A percentile compares a stretch with the other conserved stretches of the same genome.
phyloP scores from a whole-genome alignment of 768 basidiomycete genomes.

The Nidula microcarpa region DNA sequence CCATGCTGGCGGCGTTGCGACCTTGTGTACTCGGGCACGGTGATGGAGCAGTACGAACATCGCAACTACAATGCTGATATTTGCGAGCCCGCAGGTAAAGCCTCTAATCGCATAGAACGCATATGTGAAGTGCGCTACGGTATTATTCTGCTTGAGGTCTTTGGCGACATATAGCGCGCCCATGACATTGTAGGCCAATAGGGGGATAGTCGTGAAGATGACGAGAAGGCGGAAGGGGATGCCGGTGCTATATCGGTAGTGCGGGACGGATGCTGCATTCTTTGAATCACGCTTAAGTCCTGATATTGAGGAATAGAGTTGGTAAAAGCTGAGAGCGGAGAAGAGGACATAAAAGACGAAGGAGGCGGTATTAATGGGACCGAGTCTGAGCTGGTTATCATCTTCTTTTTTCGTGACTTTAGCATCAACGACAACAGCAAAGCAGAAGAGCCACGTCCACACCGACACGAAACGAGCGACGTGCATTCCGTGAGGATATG shows the following conservation, averaged over 20 bases:
- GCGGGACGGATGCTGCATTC: not conserved
- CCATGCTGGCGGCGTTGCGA: not conserved
- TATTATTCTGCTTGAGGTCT: not conserved
- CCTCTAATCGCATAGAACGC: not conserved
- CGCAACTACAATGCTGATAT: not conserved
- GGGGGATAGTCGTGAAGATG: not conserved
- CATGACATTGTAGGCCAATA: not conserved
- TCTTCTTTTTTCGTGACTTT: too few relatives aligned
- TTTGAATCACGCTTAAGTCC: not conserved
- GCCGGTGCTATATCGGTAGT: not conserved
- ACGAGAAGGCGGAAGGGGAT: not conserved
- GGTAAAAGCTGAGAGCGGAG: too few relatives aligned
- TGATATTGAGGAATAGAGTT: not conserved
- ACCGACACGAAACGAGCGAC: too few relatives aligned
- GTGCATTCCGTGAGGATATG: too few relatives aligned
- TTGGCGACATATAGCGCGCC: not conserved
- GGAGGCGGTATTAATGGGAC: too few relatives aligned
- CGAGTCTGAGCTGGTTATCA: too few relatives aligned
- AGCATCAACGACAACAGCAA: too few relatives aligned
- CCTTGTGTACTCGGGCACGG: not conserved
- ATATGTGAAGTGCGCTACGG: not conserved
- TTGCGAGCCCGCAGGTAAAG: too few relatives aligned
- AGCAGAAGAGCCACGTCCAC: too few relatives aligned
- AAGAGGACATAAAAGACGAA: not conserved
- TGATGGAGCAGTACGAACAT: not conserved